Evolutionary conservation across 129 eudicot species (phyloP), one percentile per base, ranked within the genome.

Genomic region (Lactuca sativa): DNA sequence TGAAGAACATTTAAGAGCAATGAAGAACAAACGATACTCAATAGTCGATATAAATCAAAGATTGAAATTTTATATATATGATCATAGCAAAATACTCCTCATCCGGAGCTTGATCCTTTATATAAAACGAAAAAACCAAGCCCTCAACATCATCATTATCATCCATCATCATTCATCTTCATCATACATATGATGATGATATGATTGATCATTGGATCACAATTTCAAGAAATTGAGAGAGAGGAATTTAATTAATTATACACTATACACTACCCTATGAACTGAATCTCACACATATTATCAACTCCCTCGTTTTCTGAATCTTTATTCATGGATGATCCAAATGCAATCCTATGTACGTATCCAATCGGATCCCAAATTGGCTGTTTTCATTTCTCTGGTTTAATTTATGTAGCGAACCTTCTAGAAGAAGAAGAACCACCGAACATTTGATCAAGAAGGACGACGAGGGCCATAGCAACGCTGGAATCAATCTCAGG

Each of bases 401-500:
- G 18, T 47, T 47, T 32, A 9, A 57, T 41, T 11, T n/a, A 4
- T 9, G 65, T 43, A 4, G 31, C 44, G 67, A 53, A 75, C 60
- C 55, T 44, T 34, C 68, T 55, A 3, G 89, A 75, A 43, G 83
- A 56, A 18, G 89, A 75, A 43, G 83, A 56, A 18, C 81, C 76
- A 17, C 83, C 84, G 17, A 78, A 86, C 93, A 86, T 89, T 36
- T 82, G 90, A 30, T 90, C 90, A 6, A 90, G 83, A 9, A 90
- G 70, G 71, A 90, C 81, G 54, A 90, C 88, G 0, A 90, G 61
- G 1, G 90, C 88, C 96, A 90, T 90, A 17, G 90, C 88, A 2
- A 73, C 17, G 1, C 83, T 49, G 10, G 82, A 16, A 15, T 90
- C 96, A 10, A 80, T 75, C 3, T 67, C 78, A 2, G 90, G 86